These are phyloP conservation scores for Begonia loranthoides DNA, from an alignment of 306 rosid species.

Conservation along the genomic window DNA sequence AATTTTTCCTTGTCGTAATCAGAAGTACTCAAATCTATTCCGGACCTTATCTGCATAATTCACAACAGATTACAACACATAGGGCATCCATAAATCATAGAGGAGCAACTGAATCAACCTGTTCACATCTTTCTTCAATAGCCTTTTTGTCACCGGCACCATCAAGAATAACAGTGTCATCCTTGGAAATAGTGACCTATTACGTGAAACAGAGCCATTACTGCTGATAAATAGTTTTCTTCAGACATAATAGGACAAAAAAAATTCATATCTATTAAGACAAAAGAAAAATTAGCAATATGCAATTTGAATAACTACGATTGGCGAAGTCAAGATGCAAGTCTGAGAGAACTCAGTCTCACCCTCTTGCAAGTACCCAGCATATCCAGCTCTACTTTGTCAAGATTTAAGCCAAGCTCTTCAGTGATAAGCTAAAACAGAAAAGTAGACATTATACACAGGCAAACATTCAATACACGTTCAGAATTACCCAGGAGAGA, in stretches of 20 bases:
- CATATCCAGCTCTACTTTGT: conserved; percentile 54
- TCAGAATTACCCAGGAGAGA: neutral
- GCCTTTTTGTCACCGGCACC: conserved; percentile 85
- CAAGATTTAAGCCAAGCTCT: conserved; percentile 82
- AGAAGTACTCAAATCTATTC: conserved; percentile 35
- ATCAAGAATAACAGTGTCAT: conserved; percentile 85
- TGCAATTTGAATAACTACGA: no score
- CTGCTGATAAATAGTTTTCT: neutral
- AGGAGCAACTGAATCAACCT: conserved; percentile 30
- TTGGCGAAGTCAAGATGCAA: no score
- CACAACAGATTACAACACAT: neutral
- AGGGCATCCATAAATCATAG: neutral
- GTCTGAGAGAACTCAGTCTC: neutral
- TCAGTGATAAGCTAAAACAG: conserved; percentile 71
- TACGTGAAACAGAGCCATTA: conserved; percentile 6
- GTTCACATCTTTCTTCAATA: conserved; percentile 87
- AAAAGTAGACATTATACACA: neutral
- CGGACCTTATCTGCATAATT: conserved; percentile 27
- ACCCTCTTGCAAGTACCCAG: conserved; percentile 93
- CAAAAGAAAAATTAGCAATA: neutral
- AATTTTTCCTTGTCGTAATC: conserved; percentile 43
- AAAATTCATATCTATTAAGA: neutral
- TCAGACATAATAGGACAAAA: neutral
- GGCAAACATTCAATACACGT: neutral
- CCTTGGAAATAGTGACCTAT: conserved; percentile 76